Conservation (phyloP, 2,329 filamentous ascomycete species). For the Fusarium poae region DNA sequence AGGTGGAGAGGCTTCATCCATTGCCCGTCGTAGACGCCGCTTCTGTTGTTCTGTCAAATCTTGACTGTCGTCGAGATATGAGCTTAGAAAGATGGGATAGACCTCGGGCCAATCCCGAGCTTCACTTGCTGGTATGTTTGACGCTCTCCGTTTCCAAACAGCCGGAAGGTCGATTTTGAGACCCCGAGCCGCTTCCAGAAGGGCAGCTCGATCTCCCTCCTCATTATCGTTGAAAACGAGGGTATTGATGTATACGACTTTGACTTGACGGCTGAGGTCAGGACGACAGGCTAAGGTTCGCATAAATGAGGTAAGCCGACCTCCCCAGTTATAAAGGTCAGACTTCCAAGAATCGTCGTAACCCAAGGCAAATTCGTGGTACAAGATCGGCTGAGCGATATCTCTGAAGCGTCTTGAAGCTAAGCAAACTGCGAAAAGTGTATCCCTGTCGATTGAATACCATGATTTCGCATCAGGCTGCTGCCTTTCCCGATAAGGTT, state of each 20-base stretch:
- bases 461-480: not conserved
- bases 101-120: not conserved
- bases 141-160: not conserved
- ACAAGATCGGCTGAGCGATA: not conserved
- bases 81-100: not conserved
- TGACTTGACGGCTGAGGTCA: not conserved
- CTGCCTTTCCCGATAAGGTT: not conserved
- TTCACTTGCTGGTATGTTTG: not conserved
- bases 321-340: not conserved
- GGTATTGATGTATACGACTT: not conserved
- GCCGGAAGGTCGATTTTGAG: not conserved
- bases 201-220: not conserved
- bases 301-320: not conserved
- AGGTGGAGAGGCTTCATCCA: not conserved
- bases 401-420: not conserved
- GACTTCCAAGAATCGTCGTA: not conserved
- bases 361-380: not conserved
- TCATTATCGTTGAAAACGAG: fast-evolving
- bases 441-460: not conserved
- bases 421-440: not conserved
- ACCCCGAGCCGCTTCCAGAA: not conserved
- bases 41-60: not conserved
- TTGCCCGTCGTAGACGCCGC: not conserved
- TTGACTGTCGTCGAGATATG: not conserved
- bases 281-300: not conserved